Evolutionary conservation across 768 basidiomycete species (phyloP), one percentile per base, ranked within the genome.

Genomic region (Boletellus ananiceps): DNA sequence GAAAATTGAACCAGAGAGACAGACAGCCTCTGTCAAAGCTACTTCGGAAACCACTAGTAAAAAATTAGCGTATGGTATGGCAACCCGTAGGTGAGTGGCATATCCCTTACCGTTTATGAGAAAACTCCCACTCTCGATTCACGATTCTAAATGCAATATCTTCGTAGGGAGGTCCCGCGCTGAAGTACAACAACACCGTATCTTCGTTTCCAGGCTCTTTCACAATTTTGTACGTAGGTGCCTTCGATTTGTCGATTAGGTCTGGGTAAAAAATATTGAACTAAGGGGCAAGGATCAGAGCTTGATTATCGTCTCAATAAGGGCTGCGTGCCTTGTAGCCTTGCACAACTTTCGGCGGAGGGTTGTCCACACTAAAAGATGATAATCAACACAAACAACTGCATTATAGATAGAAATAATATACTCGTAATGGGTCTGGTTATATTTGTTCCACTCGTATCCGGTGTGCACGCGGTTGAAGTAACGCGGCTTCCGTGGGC

Each of bases 381-480:
- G 12, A 67, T 51, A 38, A 51, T 46, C 19, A 60, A 35, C 39
- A 35, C 47, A 50, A 39, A 45, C 29, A 37, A 16, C 27, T n/a
- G 32, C 27, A 16, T 35, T 42, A 39, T 12, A 16, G 11, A 50
- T 39, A 23, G n/a, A 34, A 13, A 42, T 48, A 38, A 48, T 18
- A 52, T 73, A 95, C 92, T 97, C 96, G 69, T 98, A 99, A 71
- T 98, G 96, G 4, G 96, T 98, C 68, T 98, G 95, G 68, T 98
- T 98, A 69, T 98, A 99, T 74, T 97, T 98, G 76, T 95, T 98
- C 96, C 96, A 99, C 67, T 99, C 96, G 65, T 95, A 99, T 23
- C 96, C 96, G 27, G 96, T 99, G 63, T 98, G 93, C 21, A 98
- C 96, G 50, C 96, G 85, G 64, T 99, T 99, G 74, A 98, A 97